Conservation (phyloP, 768 basidiomycete genomes). For the Chlorophyllum brunneum region DNA sequence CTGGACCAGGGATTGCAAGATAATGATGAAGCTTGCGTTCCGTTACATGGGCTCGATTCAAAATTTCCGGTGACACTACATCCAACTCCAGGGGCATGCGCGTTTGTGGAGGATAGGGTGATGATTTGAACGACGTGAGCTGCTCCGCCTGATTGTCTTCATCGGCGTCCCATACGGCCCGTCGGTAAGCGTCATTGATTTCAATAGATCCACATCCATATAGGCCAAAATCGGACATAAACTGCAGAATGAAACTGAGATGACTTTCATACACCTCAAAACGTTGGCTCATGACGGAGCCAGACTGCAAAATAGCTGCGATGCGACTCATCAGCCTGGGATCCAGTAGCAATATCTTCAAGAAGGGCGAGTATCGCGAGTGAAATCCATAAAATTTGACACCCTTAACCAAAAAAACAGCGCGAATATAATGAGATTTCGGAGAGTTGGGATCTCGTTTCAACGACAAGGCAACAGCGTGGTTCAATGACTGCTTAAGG, state of each 20-base stretch:
- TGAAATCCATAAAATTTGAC: constrained; percentile 95
- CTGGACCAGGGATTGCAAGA: constrained; percentile 60
- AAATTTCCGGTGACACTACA: constrained; percentile 72
- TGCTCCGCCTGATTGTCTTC: constrained; percentile 21
- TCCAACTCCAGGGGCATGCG: constrained; percentile 80
- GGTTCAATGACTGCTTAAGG: constrained; percentile 74
- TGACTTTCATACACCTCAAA: constrained; percentile 89
- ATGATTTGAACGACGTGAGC: constrained; percentile 35
- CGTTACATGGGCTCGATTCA: constrained; percentile 69
- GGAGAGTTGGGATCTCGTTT: constrained; percentile 63
- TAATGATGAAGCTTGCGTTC: constrained; percentile 63
- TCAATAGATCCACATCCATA: constrained; percentile 94
- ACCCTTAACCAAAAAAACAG: constrained; percentile 87
- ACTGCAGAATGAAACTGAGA: constrained; percentile 83
- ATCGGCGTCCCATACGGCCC: constrained; percentile 37
- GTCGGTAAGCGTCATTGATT: constrained; percentile 60
- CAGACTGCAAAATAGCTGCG: constrained; percentile 74
- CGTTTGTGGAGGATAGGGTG: constrained; percentile 64
- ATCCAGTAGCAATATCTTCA: constrained; percentile 78
- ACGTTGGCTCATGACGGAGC: constrained; percentile 74
- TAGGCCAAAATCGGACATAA: constrained; percentile 91
- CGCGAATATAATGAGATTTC: constrained; percentile 63
- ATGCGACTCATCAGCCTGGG: constrained; percentile 68
- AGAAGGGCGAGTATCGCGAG: constrained; percentile 76
- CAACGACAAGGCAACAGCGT: constrained; percentile 79